Evolutionary conservation across 257 asterid genomes (phyloP), one percentile per base, ranked within the genome.

Genomic region (Przewalskia tangutica): DNA sequence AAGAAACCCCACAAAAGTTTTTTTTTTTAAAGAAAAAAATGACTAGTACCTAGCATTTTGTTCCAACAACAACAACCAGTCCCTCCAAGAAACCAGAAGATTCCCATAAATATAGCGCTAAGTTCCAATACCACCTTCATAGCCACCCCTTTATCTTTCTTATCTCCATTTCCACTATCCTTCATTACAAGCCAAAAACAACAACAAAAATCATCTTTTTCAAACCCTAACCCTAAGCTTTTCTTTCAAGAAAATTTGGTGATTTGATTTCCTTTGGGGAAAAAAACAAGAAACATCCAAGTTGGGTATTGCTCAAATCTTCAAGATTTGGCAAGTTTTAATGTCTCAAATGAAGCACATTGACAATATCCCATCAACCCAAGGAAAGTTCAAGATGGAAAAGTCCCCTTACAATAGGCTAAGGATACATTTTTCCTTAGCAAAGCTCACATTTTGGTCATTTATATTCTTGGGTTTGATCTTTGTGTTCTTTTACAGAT

Each of bases 331-430:
- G 12, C 1, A 48, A 65, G 77, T 50, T 77, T 54, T 84, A 79
- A 63, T 56, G 81, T 81, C 84, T 50, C 89, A 83, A 85, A 90
- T 90, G 97, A 92, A 89, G 94, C 97, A 92, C 94, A 92, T 89
- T 89, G 97, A 89, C 86, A 82, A 81, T 85, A 44, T 85, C 82
- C 97, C 97, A 46, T 90, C 97, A 68, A 90, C 97, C 82, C 97
- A 94, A 12, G 99, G 99, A 32, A 95, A 95, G 95, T 93, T 91
- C 91, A 95, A 95, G 95, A 93, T 93, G 97, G 98, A 95, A 84
- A 95, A 95, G 82, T 92, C 97, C 2, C 91, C 93, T 0, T 91
- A 91, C 83, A 88, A 85, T 68, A 88, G 97, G 87, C 91, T 89
- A 81, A 87, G 98, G 90, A 90, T 89, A 7, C 95, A 92, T 85